Evolutionary conservation across 352 stramenopile genomes (phyloP).

Genomic region (Salisapilia sapeloensis): DNA sequence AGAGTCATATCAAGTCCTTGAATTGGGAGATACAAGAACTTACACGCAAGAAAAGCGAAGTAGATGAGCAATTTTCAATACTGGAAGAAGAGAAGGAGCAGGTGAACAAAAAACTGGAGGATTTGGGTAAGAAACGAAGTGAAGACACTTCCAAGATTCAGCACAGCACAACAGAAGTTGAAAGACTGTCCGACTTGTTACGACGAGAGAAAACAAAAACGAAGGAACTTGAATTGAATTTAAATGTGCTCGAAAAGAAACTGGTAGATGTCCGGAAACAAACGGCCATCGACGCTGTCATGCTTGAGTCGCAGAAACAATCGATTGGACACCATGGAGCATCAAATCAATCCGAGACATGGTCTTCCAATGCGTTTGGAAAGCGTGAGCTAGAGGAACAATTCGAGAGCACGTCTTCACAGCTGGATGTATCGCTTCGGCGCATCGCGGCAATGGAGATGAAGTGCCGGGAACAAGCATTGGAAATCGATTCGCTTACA

Average conservation of each 20-base stretch:
- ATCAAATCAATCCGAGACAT: slow-evolving; percentile 16
- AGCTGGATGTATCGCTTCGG: slow-evolving; percentile 22
- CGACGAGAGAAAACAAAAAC: slow-evolving; percentile 11
- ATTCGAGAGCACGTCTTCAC: slow-evolving; percentile 22
- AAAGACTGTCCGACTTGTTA: slow-evolving; percentile 10
- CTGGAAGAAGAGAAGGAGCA: slow-evolving; percentile 10
- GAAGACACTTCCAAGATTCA: too few relatives aligned
- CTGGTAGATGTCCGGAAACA: slow-evolving; percentile 5
- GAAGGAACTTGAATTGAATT: slow-evolving; percentile 5
- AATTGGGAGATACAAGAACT: slow-evolving; percentile 12
- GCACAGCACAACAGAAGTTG: slow-evolving; percentile 6
- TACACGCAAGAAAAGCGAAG: too few relatives aligned
- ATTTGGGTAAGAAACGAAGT: slow-evolving; percentile 9
- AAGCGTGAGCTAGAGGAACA: slow-evolving; percentile 27
- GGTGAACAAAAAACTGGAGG: slow-evolving; percentile 6
- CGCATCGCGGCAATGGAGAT: slow-evolving; percentile 17
- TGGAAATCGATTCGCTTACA: slow-evolving; percentile 31
- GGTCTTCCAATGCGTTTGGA: slow-evolving; percentile 42
- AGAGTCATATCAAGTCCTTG: slow-evolving; percentile 12
- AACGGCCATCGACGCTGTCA: slow-evolving; percentile 7
- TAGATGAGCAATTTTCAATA: slow-evolving; percentile 8
- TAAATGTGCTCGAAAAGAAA: slow-evolving; percentile 5
- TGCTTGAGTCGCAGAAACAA: slow-evolving; percentile 5
- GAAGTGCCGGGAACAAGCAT: slow-evolving; percentile 24
- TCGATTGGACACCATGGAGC: slow-evolving; percentile 8